Percentiles rank a stretch among this genome's conserved stretches.
These are phyloP conservation scores for Sporothrix phasma DNA, from an alignment of 2,329 filamentous ascomycete species.

Conservation along the genomic window DNA sequence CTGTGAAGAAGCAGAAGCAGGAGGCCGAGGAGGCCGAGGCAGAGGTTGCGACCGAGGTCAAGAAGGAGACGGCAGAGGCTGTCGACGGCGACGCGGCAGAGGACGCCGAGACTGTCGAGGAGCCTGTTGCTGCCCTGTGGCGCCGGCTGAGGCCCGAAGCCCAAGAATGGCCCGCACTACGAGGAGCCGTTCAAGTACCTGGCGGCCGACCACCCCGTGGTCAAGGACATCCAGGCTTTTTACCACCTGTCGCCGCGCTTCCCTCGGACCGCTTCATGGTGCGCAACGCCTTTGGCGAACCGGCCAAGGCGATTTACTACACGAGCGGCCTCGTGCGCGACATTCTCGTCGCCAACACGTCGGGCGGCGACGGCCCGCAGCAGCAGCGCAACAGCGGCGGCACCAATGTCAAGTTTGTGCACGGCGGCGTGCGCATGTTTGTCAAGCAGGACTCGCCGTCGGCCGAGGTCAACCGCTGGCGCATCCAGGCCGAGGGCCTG, in stretches of 20 bases:
- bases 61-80: conserved; percentile 11
- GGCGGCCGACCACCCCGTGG: conserved; percentile 60
- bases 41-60: conserved; percentile 19
- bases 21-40: conserved; percentile 11
- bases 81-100: conserved; percentile 4
- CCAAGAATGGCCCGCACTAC: conserved; percentile 41
- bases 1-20: conserved; percentile 34
- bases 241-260: conserved; percentile 79
- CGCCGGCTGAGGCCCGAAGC: conserved; percentile 13
- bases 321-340: conserved; percentile 75
- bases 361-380: conserved; percentile 53
- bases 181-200: conserved; percentile 97
- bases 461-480: conserved; percentile 80
- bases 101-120: neutral
- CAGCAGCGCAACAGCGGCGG: conserved; percentile 7
- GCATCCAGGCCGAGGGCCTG: conserved; percentile 91
- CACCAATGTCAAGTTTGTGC: conserved; percentile 76
- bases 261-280: conserved; percentile 88
- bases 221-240: conserved; percentile 69
- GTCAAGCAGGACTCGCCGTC: conserved; percentile 93
- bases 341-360: conserved; percentile 79
- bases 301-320: conserved; percentile 94
- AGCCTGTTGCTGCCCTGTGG: neutral
- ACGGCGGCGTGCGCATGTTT: conserved; percentile 97
- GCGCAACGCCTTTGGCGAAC: conserved; percentile 78